These are phyloP conservation scores for Elsinoe fawcettii DNA, from an alignment of 2,329 filamentous ascomycete species.

Conservation along the genomic window DNA sequence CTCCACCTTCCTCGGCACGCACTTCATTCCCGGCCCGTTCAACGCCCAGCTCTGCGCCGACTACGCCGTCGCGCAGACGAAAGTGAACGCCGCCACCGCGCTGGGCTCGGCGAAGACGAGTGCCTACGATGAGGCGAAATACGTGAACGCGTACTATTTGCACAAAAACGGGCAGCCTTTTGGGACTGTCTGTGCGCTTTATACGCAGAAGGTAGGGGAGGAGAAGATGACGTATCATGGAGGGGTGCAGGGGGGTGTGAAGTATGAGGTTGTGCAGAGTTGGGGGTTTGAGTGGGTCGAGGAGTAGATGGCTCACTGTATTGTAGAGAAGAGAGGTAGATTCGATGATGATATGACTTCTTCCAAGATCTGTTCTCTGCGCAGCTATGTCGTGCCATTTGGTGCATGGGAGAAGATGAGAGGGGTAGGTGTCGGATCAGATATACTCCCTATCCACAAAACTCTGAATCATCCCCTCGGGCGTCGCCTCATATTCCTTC, in stretches of 20 bases:
- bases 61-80: conserved; percentile 17
- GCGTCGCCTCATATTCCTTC: conserved; percentile 77
- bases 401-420: too few species aligned
- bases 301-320: not conserved
- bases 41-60: conserved; percentile 25
- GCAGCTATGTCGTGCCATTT: too few species aligned
- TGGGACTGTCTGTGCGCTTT: conserved; percentile 23
- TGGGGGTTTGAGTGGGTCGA: not conserved
- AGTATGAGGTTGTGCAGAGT: conserved; percentile 3
- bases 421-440: too few species aligned
- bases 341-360: too few species aligned
- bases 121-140: conserved; percentile 14
- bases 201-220: not conserved
- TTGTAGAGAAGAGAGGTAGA: too few species aligned
- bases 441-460: conserved; percentile 40
- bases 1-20: conserved; percentile 21
- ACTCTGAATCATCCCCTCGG: conserved; percentile 76
- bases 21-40: conserved; percentile 29
- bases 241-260: not conserved
- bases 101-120: not conserved
- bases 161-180: conserved; percentile 19
- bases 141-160: conserved; percentile 21
- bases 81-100: too few species aligned
- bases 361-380: too few species aligned
- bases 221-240: not conserved